phyloP scores from a whole-genome alignment of 108 stramenopile genomes.

The Nannochloropsis salina region DNA sequence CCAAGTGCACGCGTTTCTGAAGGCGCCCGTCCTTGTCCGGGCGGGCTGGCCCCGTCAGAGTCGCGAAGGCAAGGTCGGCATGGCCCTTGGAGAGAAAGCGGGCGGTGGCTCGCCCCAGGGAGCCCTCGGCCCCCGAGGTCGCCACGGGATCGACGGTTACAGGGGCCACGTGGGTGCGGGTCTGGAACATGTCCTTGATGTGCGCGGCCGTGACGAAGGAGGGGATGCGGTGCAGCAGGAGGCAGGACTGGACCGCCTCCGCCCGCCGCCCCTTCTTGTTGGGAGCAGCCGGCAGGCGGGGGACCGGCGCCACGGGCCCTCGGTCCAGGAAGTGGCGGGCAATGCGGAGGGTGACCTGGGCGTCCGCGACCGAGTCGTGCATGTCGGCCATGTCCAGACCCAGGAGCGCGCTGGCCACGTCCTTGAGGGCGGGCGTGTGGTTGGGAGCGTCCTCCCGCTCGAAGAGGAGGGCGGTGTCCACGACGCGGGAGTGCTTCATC shows the following conservation, averaged over 20 bases:
- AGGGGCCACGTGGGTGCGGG: conserved; percentile 24
- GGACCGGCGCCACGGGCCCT: conserved; percentile 27
- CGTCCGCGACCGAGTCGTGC: conserved; percentile 41
- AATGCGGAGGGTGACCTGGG: conserved; percentile 16
- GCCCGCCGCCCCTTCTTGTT: neutral
- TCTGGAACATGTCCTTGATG: conserved; percentile 24
- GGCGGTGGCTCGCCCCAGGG: conserved; percentile 16
- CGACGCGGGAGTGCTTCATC: conserved; percentile 70
- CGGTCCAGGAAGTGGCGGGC: neutral
- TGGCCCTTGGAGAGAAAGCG: conserved; percentile 20
- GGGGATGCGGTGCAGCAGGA: conserved; percentile 36
- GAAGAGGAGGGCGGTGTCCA: conserved; percentile 78
- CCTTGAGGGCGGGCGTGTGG: conserved; percentile 36
- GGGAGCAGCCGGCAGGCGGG: neutral
- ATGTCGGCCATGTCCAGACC: conserved; percentile 26
- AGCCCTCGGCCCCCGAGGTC: neutral
- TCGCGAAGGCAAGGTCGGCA: conserved; percentile 31
- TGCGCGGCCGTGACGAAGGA: conserved; percentile 18
- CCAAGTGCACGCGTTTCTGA: conserved; percentile 30
- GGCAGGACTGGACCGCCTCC: neutral
- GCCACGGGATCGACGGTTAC: conserved; percentile 12
- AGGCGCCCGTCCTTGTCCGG: conserved; percentile 21
- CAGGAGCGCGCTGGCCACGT: conserved; percentile 28
- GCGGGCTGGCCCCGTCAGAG: conserved; percentile 18
- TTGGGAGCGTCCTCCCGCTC: neutral